Evolutionary conservation across 2,329 filamentous ascomycete genomes (phyloP), one percentile per base, ranked within the genome.

Genomic region (Colletotrichum orbiculare): DNA sequence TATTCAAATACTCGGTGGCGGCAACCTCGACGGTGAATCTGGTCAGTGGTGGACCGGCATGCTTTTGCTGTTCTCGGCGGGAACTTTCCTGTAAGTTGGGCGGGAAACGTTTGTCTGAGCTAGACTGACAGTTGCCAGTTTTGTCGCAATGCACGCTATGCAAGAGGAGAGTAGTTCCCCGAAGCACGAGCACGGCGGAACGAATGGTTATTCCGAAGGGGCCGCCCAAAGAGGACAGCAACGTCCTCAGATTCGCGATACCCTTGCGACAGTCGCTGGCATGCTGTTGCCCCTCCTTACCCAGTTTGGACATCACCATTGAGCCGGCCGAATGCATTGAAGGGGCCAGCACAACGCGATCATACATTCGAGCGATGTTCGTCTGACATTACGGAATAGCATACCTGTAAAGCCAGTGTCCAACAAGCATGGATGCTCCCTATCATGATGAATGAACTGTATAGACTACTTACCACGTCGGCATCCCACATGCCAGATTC

Each of bases 101-200:
- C 10, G n/a, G 2, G n/a, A 46, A 12, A 11, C 9, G 6, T 7
- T 9, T 6, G 49, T 17, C 25, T n/a, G 13, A 34, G 34, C 11
- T 10, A 42, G 8, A 59, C 58, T 67, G 33, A 63, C 49, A 35
- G 13, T 43, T 9, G 10, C 37, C 68, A 96, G 93, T 71, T 97
- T 98, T 73, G 96, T 99, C 47, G 96, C 96, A 1, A 97, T 98
- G 94, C 96, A 99, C 74, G 94, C 94, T 1, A 97, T 98, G 93
- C 92, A 96, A 74, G 94, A 97, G 73, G 87, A 89, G 25, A 81
- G 83, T 55, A 77, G 78, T 8, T 75, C 79, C 2, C 79, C 84
- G 37, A 77, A 80, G 55, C 83, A 89, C 68, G 82, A 87, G n/a
- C 81, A 86, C 62, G 77, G 81, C 55, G 72, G 75, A 6, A 73